Evolutionary conservation across 345 rosid species (phyloP), one percentile per base, ranked within the genome.

Genomic region (Moricandia arvensis): DNA sequence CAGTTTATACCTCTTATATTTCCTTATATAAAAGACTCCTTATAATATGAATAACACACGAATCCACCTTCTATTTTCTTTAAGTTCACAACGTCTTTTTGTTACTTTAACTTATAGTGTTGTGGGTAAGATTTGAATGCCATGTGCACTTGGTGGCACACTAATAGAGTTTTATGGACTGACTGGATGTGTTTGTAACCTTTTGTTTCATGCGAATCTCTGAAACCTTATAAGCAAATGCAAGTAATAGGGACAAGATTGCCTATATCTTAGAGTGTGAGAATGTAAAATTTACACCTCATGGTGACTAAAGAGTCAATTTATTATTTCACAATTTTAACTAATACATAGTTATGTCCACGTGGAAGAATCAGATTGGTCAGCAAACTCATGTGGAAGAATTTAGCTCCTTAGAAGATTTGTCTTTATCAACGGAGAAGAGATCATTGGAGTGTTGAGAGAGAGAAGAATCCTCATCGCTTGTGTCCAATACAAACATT

Each of bases 391-490:
- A 77, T 7, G 17, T 41, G 8, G 66, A 76, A 69, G 6, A 64
- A 63, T 71, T 45, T 57, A 71, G 61, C 41, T 70, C 75, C 38
- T 41, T 30, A 0, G 43, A 70, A 63, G 41, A 26, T 21, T 64
- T 64, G 55, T 16, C 64, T 77, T 59, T 63, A 47, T 65, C 38
- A 71, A 45, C 62, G 27, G 81, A 72, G 63, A 35, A 45, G 33
- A 35, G 67, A 34, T 66, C 80, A 58, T 17, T 72, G 34, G 80
- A 77, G 21, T 11, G 75, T 12, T 58, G 72, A 59, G 76, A 64
- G 13, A 31, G 3, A 77, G 76, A 76, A 64, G 81, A 78, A 72
- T 63, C 69, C 2, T 77, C 76, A 66, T 78, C 81, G 7, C 73
- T 78, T 72, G 81, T 45, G 63, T 71, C 62, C 37, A 59, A 4